Conservation (phyloP, 371 early-diverging fungal species). For the Mortierella polycephala region DNA sequence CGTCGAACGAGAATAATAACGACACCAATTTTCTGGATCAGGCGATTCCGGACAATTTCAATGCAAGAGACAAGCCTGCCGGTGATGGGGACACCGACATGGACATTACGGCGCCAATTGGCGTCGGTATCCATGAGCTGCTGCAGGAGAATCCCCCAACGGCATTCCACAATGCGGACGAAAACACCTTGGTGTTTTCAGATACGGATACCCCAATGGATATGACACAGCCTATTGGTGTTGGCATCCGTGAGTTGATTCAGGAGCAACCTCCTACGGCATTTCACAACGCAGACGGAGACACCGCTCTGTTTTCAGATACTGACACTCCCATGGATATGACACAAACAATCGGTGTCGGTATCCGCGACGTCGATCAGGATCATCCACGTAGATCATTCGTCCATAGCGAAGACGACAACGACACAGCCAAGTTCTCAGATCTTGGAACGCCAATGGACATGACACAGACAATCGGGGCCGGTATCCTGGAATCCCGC, state of each 20-base stretch:
- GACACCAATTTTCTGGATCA: not conserved
- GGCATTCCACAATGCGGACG: slow-evolving; percentile 27
- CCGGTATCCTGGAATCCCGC: not conserved
- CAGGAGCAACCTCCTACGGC: not conserved
- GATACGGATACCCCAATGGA: slow-evolving; percentile 40
- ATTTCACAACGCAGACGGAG: not conserved
- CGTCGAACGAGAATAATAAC: no score
- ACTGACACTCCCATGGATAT: not conserved
- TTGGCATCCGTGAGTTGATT: slow-evolving; percentile 16
- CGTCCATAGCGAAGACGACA: no score
- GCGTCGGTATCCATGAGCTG: slow-evolving; percentile 36
- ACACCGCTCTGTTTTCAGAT: not conserved
- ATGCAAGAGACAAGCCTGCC: not conserved
- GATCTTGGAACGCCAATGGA: not conserved
- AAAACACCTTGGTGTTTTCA: slow-evolving; percentile 30
- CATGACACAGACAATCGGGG: not conserved
- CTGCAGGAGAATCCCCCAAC: slow-evolving; percentile 34
- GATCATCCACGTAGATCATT: no score
- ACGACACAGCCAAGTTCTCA: no score
- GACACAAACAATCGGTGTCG: not conserved
- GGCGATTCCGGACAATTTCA: not conserved
- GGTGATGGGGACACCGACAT: slow-evolving; percentile 41
- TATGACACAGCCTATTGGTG: slow-evolving; percentile 36
- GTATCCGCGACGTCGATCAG: not conserved
- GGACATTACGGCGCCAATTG: slow-evolving; percentile 47